Conservation (phyloP, 2,329 filamentous ascomycete species). For the Diaporthe sp. region DNA sequence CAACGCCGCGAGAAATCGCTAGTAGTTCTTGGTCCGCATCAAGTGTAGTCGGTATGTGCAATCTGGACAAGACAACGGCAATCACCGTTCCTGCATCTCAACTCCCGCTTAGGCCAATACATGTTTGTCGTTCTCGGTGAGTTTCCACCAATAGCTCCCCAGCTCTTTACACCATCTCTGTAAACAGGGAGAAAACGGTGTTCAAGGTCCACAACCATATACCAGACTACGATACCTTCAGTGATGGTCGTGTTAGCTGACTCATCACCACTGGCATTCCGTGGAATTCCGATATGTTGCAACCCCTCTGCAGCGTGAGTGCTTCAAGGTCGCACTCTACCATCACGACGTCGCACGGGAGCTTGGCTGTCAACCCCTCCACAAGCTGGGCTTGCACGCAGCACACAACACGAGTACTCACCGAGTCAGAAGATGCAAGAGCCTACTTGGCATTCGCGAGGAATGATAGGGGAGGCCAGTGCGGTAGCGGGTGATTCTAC, state of each 20-base stretch:
- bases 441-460: not conserved
- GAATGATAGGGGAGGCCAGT: not conserved
- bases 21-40: not conserved
- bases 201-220: no score
- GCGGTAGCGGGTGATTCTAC: no score
- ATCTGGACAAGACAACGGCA: constrained; percentile 2
- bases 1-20: not conserved
- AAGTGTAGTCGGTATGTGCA: not conserved
- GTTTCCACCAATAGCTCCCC: not conserved
- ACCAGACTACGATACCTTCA: not conserved
- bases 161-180: not conserved
- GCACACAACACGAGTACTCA: not conserved
- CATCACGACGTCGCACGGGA: constrained; percentile 22
- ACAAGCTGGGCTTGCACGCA: not conserved
- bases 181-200: not conserved
- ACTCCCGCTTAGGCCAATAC: not conserved
- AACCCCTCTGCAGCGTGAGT: not conserved
- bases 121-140: not conserved
- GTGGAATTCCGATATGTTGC: not conserved
- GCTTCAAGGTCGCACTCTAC: constrained; percentile 7
- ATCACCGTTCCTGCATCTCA: constrained; percentile 1
- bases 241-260: not conserved
- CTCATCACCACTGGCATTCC: not conserved
- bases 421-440: constrained; percentile 2
- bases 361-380: constrained; percentile 27